These are phyloP conservation scores for Dinochytrium kinnereticum DNA, from an alignment of 371 early-diverging fungal species.

Conservation along the genomic window DNA sequence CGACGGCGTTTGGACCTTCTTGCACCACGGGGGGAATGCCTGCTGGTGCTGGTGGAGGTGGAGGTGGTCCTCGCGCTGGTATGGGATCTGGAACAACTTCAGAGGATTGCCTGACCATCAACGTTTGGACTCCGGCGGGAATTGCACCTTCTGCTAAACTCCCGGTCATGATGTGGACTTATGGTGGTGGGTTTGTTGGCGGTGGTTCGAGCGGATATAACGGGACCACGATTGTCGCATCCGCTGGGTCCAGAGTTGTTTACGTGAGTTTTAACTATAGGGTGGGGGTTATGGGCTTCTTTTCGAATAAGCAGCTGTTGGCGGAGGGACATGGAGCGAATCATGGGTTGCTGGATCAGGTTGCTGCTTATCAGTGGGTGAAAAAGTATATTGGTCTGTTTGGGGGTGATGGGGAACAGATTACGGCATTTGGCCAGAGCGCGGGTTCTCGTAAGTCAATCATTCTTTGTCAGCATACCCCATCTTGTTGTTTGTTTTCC, in stretches of 20 bases:
- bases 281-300: conserved; percentile 11
- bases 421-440: conserved; percentile 8
- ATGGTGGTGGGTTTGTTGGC: conserved; percentile 5
- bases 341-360: conserved; percentile 54
- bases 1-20: background rate
- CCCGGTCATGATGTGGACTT: conserved; percentile 12
- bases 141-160: background rate
- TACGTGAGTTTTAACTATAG: conserved; percentile 18
- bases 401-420: conserved; percentile 47
- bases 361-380: conserved; percentile 56
- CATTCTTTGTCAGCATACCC: background rate
- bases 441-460: conserved; percentile 10
- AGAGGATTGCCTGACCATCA: conserved; percentile 13
- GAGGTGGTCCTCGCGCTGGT: background rate
- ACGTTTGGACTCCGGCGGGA: conserved; percentile 1
- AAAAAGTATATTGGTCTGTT: conserved; percentile 50
- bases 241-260: background rate
- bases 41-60: background rate
- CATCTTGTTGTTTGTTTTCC: background rate
- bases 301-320: background rate
- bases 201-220: background rate
- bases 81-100: background rate
- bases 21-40: background rate
- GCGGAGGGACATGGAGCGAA: conserved; percentile 35
- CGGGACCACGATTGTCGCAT: conserved; percentile 11